Evolutionary conservation across 495 filamentous ascomycete species (phyloP).

Genomic region (Talaromyces stipitatus): DNA sequence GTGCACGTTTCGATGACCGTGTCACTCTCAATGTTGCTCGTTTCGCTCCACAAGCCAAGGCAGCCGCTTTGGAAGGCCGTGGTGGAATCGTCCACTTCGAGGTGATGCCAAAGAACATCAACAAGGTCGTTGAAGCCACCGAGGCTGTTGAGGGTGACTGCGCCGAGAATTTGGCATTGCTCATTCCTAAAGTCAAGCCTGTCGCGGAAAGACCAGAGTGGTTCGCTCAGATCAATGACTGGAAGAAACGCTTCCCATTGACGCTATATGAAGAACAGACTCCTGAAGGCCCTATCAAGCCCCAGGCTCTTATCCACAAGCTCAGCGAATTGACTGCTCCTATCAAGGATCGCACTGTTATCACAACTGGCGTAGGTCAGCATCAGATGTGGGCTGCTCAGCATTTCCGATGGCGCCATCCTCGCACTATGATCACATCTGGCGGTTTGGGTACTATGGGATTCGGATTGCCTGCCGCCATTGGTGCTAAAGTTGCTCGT

Average conservation of each 20-base stretch:
- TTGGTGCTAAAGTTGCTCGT: constrained; percentile 85
- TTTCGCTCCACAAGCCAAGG: constrained; percentile 51
- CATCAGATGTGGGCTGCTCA: constrained; percentile 98
- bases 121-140: constrained; percentile 55
- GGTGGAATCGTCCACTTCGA: constrained; percentile 62
- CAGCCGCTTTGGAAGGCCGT: constrained; percentile 44
- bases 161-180: constrained; percentile 57
- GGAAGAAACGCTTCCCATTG: constrained; percentile 82
- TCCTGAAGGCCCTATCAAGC: constrained; percentile 69
- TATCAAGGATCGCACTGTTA: constrained; percentile 72
- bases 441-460: constrained; percentile 95
- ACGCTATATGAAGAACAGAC: constrained; percentile 64
- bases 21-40: constrained; percentile 46
- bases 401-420: constrained; percentile 84
- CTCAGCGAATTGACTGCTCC: constrained; percentile 65
- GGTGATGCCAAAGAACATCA: constrained; percentile 57
- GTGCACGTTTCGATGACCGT: constrained; percentile 56
- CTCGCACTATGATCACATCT: constrained; percentile 83
- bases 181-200: constrained; percentile 60
- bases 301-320: constrained; percentile 77
- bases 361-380: constrained; percentile 87
- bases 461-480: constrained; percentile 84
- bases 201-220: constrained; percentile 67
- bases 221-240: constrained; percentile 80
- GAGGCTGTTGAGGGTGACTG: constrained; percentile 56